Conservation (phyloP, 257 asterid genomes). For the Capsicum baccatum region DNA sequence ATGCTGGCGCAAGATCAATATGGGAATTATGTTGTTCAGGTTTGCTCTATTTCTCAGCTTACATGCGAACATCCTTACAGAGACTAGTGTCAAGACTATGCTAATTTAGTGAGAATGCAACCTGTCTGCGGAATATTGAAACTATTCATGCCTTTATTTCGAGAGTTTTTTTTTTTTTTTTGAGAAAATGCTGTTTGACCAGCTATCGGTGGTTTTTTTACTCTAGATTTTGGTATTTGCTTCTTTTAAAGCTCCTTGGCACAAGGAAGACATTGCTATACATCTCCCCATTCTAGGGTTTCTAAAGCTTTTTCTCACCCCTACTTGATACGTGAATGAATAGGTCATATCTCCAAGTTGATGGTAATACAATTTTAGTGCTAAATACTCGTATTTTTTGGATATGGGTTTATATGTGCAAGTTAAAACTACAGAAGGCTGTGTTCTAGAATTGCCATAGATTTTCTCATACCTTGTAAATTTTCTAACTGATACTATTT, state of each 20-base stretch:
- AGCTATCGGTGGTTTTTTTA: not conserved
- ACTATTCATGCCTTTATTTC: not conserved
- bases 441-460: constrained; percentile 7
- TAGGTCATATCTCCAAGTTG: constrained; percentile 22
- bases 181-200: constrained; percentile 4
- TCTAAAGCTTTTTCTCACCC: not conserved
- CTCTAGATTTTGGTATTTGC: not conserved
- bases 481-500: not conserved
- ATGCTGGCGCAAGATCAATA: constrained; percentile 85
- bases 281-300: constrained; percentile 14
- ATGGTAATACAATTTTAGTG: not conserved
- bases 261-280: not conserved
- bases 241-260: constrained; percentile 15
- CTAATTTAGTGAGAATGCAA: constrained; percentile 26
- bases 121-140: constrained; percentile 13
- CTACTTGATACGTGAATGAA: not conserved
- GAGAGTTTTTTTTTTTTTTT: constrained; percentile 19
- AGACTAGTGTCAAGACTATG: not conserved
- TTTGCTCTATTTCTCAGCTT: constrained; percentile 39
- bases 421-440: not conserved
- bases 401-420: not conserved
- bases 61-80: constrained; percentile 2
- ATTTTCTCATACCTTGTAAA: not conserved
- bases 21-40: constrained; percentile 91
- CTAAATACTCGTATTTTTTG: constrained; percentile 1